A percentile compares a stretch with the other conserved stretches of the same genome.
phyloP scores from a whole-genome alignment of 2,329 filamentous ascomycete species.

The Dactylella cylindrospora region DNA sequence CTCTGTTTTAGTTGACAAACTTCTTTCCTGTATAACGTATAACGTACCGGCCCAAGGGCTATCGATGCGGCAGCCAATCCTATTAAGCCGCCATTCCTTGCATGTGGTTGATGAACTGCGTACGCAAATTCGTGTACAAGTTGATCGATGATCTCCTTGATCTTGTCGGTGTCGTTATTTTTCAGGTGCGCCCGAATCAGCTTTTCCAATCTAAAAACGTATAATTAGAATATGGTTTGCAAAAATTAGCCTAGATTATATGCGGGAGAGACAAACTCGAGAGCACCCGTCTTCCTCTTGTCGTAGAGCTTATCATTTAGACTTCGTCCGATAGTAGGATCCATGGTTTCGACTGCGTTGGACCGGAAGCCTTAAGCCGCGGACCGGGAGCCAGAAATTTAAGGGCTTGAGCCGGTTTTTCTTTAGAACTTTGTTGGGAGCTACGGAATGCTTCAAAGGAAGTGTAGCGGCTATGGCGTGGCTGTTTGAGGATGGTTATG shows the following conservation, averaged over 20 bases:
- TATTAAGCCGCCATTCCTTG: conserved; percentile 92
- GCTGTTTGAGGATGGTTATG: no score
- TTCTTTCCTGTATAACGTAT: conserved; percentile 1
- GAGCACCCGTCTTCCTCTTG: conserved; percentile 91
- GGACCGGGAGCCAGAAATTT: no score
- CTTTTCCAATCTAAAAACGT: conserved; percentile 71
- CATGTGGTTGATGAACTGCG: conserved; percentile 93
- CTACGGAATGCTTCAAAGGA: no score
- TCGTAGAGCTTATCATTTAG: conserved; percentile 99
- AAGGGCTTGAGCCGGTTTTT: no score
- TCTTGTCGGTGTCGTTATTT: conserved; percentile 73
- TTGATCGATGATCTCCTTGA: conserved; percentile 88
- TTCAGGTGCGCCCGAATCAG: conserved; percentile 81
- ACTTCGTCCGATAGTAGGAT: conserved; percentile 81
- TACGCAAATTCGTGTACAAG: conserved; percentile 98
- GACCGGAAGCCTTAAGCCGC: no score
- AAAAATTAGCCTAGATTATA: background rate
- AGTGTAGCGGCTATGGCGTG: no score
- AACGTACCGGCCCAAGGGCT: conserved; percentile 80
- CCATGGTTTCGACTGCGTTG: conserved; percentile 61
- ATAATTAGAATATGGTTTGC: background rate
- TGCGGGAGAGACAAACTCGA: conserved; percentile 69
- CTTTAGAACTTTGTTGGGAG: no score
- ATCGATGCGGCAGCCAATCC: conserved; percentile 94
- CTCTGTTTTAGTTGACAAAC: conserved; percentile 45